Evolutionary conservation across 805 yeast species (phyloP), one percentile per base, ranked within the genome.

Genomic region (Hanseniaspora osmophila): DNA sequence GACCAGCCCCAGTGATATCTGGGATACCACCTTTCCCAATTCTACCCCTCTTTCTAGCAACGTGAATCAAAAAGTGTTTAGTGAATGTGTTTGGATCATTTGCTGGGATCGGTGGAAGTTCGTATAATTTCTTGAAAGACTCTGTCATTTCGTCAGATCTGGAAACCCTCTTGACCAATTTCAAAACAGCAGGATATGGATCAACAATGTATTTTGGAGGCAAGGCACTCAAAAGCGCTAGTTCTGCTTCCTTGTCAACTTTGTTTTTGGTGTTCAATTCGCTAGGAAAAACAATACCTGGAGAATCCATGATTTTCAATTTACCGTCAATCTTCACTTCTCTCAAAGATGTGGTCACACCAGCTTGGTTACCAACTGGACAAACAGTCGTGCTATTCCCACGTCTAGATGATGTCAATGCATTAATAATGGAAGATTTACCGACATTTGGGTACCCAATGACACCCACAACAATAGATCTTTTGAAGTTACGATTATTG

Each of bases 371-470:
- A 43, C 98, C 98, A 30, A 84, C 94, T 13, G 98, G 96, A 61
- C 97, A 92, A 11, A 88, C 90, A 54, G 74, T 77, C 40, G 77
- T 69, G 46, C 72, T 66, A 48, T 80, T 79, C 33, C 64, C 64
- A 47, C 84, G 80, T 61, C 84, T 94, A 64, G 92, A 79, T 45
- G 84, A 73, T 2, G 86, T 78, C 52, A 90, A 70, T 2, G 96
- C 82, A 63, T 90, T 90, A 59, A 90, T 92, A 47, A 92, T 82
- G 16, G 96, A 85, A 2, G 96, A 87, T 62, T 88, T 88, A 57
- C 97, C 97, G 44, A 90, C 96, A 61, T 90, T 90, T 43, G 98
- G 98, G 66, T 87, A 90, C 15, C 98, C 98, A 53, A 90, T 84
- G 38, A 90, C 95, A 62, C 98, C 97, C 41, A 86, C 96, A 40